phyloP scores from a whole-genome alignment of 768 basidiomycete species.

The Butyriboletus loyo region DNA sequence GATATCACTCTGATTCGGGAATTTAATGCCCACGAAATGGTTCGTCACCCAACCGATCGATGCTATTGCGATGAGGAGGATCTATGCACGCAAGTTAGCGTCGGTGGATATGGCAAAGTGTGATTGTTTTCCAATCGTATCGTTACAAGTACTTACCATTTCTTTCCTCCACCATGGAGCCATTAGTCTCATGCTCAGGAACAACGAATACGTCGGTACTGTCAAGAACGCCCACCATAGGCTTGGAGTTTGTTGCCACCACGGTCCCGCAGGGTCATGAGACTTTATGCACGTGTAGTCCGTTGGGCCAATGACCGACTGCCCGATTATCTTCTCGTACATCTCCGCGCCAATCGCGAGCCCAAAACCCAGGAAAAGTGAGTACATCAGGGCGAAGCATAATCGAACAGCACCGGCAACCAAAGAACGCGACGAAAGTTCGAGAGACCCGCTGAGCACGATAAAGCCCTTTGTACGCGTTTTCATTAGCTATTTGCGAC shows the following conservation, averaged over 20 bases:
- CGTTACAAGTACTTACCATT: slow-evolving; percentile 39
- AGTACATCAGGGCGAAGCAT: slow-evolving; percentile 77
- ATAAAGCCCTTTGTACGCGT: slow-evolving; percentile 50
- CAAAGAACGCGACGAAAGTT: slow-evolving; percentile 77
- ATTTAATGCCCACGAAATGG: slow-evolving; percentile 56
- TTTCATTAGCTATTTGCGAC: background rate
- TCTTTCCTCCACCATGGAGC: slow-evolving; percentile 58
- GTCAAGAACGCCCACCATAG: slow-evolving; percentile 74
- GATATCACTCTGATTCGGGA: slow-evolving; percentile 70
- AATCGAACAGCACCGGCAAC: slow-evolving; percentile 82
- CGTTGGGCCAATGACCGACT: slow-evolving; percentile 43
- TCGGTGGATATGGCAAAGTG: background rate
- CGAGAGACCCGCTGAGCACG: slow-evolving; percentile 69
- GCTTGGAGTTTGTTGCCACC: slow-evolving; percentile 73
- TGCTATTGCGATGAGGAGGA: slow-evolving; percentile 56
- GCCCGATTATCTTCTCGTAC: slow-evolving; percentile 55
- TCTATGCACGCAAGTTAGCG: slow-evolving; percentile 21
- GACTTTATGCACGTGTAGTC: slow-evolving; percentile 61
- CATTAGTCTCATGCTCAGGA: slow-evolving; percentile 63
- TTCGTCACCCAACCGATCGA: slow-evolving; percentile 78
- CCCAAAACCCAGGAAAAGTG: slow-evolving; percentile 77
- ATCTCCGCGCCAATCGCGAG: slow-evolving; percentile 75
- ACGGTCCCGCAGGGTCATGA: slow-evolving; percentile 56
- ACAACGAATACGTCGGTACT: slow-evolving; percentile 67
- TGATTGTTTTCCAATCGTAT: background rate